Evolutionary conservation across 2,329 filamentous ascomycete genomes (phyloP).

Genomic region (Talaromyces sp.): DNA sequence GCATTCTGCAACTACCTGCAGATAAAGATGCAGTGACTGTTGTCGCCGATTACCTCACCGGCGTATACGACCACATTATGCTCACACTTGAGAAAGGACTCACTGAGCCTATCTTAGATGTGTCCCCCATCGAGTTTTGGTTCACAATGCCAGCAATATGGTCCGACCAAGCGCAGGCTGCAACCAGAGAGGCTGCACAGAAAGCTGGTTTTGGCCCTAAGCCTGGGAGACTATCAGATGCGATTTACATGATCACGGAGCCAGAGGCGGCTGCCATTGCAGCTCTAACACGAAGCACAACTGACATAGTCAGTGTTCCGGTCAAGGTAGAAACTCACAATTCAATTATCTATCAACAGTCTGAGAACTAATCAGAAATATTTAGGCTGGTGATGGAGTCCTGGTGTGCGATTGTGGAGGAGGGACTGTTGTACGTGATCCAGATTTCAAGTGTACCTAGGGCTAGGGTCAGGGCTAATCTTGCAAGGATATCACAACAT

Average conservation of each 20-base stretch:
- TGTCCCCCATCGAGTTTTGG: slow-evolving; percentile 23
- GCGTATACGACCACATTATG: slow-evolving; percentile 20
- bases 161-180: slow-evolving; percentile 26
- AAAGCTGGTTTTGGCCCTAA: slow-evolving; percentile 20
- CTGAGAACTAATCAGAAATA: neutral
- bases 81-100: slow-evolving; percentile 21
- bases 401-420: slow-evolving; percentile 31
- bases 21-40: slow-evolving; percentile 25
- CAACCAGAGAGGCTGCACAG: slow-evolving; percentile 19
- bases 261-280: slow-evolving; percentile 27
- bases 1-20: slow-evolving; percentile 22
- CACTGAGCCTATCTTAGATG: slow-evolving; percentile 19
- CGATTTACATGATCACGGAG: slow-evolving; percentile 23
- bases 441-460: neutral
- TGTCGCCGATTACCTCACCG: slow-evolving; percentile 25
- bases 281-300: slow-evolving; percentile 16
- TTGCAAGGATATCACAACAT: slow-evolving; percentile 25
- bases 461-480: neutral
- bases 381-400: slow-evolving; percentile 20
- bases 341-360: neutral
- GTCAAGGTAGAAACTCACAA: slow-evolving; percentile 10
- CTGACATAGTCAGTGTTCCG: neutral
- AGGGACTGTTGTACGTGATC: slow-evolving; percentile 24
- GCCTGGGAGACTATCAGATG: neutral
- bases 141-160: slow-evolving; percentile 33